Base-by-base conservation (phyloP, 805 yeast species). In the Lachancea lanzarotensis region DNA sequence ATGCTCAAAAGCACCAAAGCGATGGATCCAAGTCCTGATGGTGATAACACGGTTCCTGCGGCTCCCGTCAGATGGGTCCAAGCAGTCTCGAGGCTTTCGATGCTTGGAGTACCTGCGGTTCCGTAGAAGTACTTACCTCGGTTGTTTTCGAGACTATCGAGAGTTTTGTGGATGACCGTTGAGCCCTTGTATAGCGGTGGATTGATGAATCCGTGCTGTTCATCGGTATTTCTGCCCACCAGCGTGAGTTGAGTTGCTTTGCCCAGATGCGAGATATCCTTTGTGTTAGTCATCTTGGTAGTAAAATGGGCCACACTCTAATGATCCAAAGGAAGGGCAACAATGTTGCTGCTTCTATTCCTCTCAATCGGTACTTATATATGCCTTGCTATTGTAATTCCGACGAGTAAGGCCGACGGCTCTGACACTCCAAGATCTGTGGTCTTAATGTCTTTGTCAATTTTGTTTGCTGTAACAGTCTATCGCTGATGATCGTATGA, bases 151-250 rank as follows among this genome's bases (percentile, higher is more conserved):
- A 49, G n/a, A 19, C 35, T 37, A 4, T 43, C 25, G n/a, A 49
- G 41, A 9, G 42, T 46, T 19, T 37, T 43, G 34, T 46, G 48
- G 16, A 49, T 49, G 22, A 49, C 37, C 5, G 52, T 49, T 1
- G 52, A 49, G 17, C 52, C 52, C 25, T 43, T 49, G 34, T 46
- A 49, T 27, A 49, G 22, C 2, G 52, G 45, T 4, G 52, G 48
- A 25, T 49, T 46, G 12, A 46, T 34, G 18, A 49, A 49, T 2
- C 52, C 52, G n/a, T 20, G 20, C 36, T 49, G 52, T 34, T 46
- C 40, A 10, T 46, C 47, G 13, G 52, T 38, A 20, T 43, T 33
- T 12, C 49, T 47, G 26, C 52, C 52, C 40, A 48, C 31, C 25
- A 45, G 36, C 10, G 41, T 27, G n/a, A 38, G 25, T 32, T 45